Evolutionary conservation across 345 rosid genomes (phyloP), one percentile per base, ranked within the genome.

Genomic region (Gossypium mustelinum): DNA sequence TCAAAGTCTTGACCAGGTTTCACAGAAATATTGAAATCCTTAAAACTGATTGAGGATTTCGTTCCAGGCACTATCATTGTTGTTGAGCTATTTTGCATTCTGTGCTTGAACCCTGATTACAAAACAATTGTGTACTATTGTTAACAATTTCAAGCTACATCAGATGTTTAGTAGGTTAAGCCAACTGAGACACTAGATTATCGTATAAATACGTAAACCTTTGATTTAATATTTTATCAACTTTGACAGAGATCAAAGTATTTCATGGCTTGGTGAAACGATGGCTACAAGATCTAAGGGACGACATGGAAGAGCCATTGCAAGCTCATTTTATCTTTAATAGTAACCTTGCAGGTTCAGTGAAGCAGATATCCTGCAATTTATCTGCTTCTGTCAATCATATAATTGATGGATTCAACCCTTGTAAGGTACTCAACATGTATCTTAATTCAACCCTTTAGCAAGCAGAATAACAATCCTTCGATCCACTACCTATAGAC

Each of bases 201-300:
- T 71, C 18, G 9, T 70, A 70, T 51, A 27, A 27, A 27, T 27
- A 17, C 17, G 45, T 50, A 25, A 16, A 16, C 9, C 6, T 6
- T 44, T 58, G 24, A 34, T 17, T 3, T 69, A 66, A 73, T 55
- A 51, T 73, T 20, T 60, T 47, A 64, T 44, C 11, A 73, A 76
- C 65, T 71, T 71, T 64, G 82, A 70, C 90, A 94, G 98, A 90
- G 70, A 69, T 73, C 54, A 84, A 82, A 74, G 79, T 83, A 73
- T 82, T 89, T 83, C 88, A 85, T 78, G 86, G 97, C 77, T 81
- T 94, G 84, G 85, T 82, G 71, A 92, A 84, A 82, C 78, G 79
- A 77, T 94, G 97, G 98, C 87, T 92, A 34, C 93, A 81, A 79
- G 89, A 90, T 74, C 52, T 94, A 43, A 86, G 84, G 75, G 94